Base-by-base conservation (phyloP, 2,329 filamentous ascomycete species). In the Fusarium napiforme region DNA sequence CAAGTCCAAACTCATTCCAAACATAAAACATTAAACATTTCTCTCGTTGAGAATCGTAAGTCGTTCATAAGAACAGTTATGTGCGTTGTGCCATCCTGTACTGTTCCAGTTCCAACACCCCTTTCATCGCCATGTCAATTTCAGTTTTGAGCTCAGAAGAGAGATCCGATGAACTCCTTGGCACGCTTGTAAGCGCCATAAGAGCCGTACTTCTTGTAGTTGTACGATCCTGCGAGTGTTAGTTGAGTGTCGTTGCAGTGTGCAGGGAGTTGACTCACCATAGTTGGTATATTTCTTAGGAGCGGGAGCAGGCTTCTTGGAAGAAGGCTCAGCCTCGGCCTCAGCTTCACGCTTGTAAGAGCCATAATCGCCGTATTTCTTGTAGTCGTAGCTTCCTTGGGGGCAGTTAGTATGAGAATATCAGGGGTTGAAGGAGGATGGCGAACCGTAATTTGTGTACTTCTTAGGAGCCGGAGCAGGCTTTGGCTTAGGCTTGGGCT, bases 41-140 rank as follows among this genome's bases (percentile, higher is more conserved):
- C 71, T 74, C 71, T 74, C 63, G 71, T 60, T 72, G 64, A 74
- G 68, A 66, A 50, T 62, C 67, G 67, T 63, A 45, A 65, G 43
- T 74, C 49, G 68, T 72, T 74, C 68, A 60, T 40, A 52, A 55
- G 71, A 72, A 74, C 71, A 40, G 49, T 60, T n/a, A 26, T 58
- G 39, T 57, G 71, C 49, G 53, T 73, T 23, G 49, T 46, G 49
- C 61, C 23, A 47, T 49, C 14, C 12, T 67, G 32, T 72, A 58
- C 23, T 56, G 34, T 60, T 46, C 30, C 30, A 40, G 32, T 60
- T 49, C 26, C 40, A 40, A 39, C 3, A 16, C 19, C 28, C 16
- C 30, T 12, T 15, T 26, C 23, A 15, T 26, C 21, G 21, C 32
- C 32, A 23, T 16, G 5, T 7, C 43, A 28, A 16, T 46, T 15